Evolutionary conservation across 805 yeast species (phyloP).

Genomic region (Teunomyces funiuensis): DNA sequence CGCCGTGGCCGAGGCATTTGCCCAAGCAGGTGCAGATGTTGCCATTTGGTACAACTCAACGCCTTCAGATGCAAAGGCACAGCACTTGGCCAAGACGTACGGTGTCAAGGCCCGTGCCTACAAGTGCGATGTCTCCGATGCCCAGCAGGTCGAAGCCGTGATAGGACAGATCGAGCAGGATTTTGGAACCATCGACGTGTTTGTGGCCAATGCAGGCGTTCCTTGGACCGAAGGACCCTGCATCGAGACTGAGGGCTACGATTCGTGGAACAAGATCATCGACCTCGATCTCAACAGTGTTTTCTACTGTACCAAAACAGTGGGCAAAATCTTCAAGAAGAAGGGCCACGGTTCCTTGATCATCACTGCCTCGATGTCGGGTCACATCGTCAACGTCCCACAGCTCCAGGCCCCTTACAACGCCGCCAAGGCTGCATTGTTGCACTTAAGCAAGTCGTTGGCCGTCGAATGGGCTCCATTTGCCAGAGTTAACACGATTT

Average conservation of each 20-base stretch:
- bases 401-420: conserved; percentile 48
- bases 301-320: conserved; percentile 44
- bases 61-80: conserved; percentile 62
- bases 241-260: conserved; percentile 36
- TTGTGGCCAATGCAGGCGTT: conserved; percentile 89
- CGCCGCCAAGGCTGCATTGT: conserved; percentile 46
- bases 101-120: conserved; percentile 64
- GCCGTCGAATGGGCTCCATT: conserved; percentile 51
- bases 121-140: conserved; percentile 55
- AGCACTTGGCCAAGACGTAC: conserved; percentile 52
- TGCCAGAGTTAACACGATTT: conserved; percentile 42
- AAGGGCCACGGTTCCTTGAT: conserved; percentile 44
- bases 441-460: conserved; percentile 43
- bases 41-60: conserved; percentile 63
- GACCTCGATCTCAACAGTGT: conserved; percentile 44
- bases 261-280: conserved; percentile 35
- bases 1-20: conserved; percentile 78
- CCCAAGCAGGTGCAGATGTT: conserved; percentile 86
- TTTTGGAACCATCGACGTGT: conserved; percentile 78
- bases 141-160: conserved; percentile 48
- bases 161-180: conserved; percentile 56
- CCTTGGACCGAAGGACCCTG: conserved; percentile 43
- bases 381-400: conserved; percentile 48
- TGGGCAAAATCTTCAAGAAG: conserved; percentile 39
- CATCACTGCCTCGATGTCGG: conserved; percentile 48